phyloP scores from a whole-genome alignment of 352 stramenopile species.

The Phytophthora hibernalis region DNA sequence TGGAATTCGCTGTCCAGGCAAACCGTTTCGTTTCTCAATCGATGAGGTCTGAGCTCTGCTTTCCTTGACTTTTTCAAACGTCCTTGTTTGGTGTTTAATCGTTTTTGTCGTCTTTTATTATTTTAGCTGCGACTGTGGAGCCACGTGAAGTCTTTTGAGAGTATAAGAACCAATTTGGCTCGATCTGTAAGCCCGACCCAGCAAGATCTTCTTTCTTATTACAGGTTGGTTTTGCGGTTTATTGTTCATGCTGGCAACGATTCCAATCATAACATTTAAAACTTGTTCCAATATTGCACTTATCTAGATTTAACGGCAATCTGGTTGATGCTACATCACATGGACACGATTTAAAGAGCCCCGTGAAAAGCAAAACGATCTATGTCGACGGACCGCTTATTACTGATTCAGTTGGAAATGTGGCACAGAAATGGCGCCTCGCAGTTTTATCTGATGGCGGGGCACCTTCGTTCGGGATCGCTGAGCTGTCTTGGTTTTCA shows the following conservation, averaged over 20 bases:
- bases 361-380: background rate
- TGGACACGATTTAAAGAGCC: background rate
- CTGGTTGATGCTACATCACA: slow-evolving; percentile 16
- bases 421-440: slow-evolving; percentile 30
- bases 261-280: background rate
- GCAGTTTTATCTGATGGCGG: slow-evolving; percentile 26
- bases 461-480: slow-evolving; percentile 29
- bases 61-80: background rate
- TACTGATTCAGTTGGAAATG: slow-evolving; percentile 18
- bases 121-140: slow-evolving; percentile 35
- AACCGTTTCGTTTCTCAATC: slow-evolving; percentile 52
- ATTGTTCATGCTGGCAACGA: background rate
- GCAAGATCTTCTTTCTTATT: slow-evolving; percentile 20
- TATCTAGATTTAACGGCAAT: slow-evolving; percentile 25
- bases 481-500: slow-evolving; percentile 43
- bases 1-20: slow-evolving; percentile 36
- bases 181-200: slow-evolving; percentile 7
- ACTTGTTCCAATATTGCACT: background rate
- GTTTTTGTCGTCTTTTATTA: background rate
- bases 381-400: slow-evolving; percentile 16
- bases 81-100: background rate
- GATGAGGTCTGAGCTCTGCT: slow-evolving; percentile 47
- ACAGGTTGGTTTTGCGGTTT: slow-evolving; percentile 20
- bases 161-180: slow-evolving; percentile 19
- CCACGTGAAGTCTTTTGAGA: background rate